These are phyloP conservation scores for Saccharomyces hybrid DNA, from an alignment of 1,139 yeast species.

Conservation along the genomic window DNA sequence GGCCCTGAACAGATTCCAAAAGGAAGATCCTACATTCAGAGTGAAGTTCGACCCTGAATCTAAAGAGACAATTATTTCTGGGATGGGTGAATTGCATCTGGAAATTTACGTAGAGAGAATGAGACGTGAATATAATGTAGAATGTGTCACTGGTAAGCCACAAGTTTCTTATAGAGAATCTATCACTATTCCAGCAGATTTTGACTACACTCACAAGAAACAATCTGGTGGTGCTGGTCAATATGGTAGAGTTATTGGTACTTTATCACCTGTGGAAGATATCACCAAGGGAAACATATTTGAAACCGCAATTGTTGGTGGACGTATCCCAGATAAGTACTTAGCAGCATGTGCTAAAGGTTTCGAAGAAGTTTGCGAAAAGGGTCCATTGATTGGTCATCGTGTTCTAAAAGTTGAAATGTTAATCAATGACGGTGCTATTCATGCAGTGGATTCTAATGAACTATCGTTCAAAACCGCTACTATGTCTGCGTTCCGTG, in stretches of 20 bases:
- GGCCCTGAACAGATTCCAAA: slow-evolving; percentile 94
- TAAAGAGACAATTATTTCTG: slow-evolving; percentile 91
- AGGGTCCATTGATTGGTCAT: slow-evolving; percentile 96
- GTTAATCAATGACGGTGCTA: slow-evolving; percentile 94
- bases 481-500: slow-evolving; percentile 83
- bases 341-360: slow-evolving; percentile 93
- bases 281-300: slow-evolving; percentile 51
- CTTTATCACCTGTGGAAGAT: slow-evolving; percentile 56
- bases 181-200: slow-evolving; percentile 61
- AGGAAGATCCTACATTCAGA: slow-evolving; percentile 97
- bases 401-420: slow-evolving; percentile 85
- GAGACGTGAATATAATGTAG: slow-evolving; percentile 94
- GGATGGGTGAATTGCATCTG: slow-evolving; percentile 97
- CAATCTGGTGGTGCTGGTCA: slow-evolving; percentile 99
- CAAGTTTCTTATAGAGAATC: slow-evolving; percentile 98
- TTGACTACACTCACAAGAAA: slow-evolving; percentile 92
- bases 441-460: slow-evolving; percentile 94
- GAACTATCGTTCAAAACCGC: slow-evolving; percentile 94
- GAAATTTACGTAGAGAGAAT: slow-evolving; percentile 97
- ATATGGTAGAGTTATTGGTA: slow-evolving; percentile 94
- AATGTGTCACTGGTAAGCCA: slow-evolving; percentile 92
- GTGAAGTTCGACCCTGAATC: slow-evolving; percentile 86
- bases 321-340: slow-evolving; percentile 92
- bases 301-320: slow-evolving; percentile 87
- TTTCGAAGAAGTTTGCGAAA: slow-evolving; percentile 87